Conservation (phyloP, 139 green algal species). For the Asterochloris erici region DNA sequence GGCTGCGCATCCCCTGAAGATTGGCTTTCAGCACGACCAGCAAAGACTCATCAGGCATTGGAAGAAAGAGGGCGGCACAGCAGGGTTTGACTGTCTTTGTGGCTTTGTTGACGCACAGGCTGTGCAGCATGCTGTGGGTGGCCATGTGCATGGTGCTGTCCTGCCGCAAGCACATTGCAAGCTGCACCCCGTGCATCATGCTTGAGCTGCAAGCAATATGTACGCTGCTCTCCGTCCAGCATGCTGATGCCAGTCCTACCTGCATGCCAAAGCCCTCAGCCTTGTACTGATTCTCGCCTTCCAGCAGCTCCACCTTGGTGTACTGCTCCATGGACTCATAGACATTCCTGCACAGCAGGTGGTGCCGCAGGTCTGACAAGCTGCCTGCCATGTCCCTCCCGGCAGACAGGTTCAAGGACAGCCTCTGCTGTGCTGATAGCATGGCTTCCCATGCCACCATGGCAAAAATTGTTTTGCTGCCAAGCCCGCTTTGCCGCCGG, state of each 20-base stretch:
- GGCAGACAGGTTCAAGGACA: conserved; percentile 7
- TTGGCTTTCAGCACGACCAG: not conserved
- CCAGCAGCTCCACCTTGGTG: conserved; percentile 70
- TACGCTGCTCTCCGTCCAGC: too few species aligned
- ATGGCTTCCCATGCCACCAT: too few species aligned
- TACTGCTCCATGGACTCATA: conserved; percentile 84
- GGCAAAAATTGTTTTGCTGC: too few species aligned
- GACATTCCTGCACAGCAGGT: conserved; percentile 32
- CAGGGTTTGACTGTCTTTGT: not conserved
- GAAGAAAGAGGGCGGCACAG: not conserved
- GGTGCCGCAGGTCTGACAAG: too few species aligned
- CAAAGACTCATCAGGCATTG: not conserved
- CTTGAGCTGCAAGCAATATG: too few species aligned
- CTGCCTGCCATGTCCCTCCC: conserved; percentile 90
- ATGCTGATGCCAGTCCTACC: conserved; percentile 17
- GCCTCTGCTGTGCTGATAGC: too few species aligned
- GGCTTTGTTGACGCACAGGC: not conserved
- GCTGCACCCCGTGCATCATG: too few species aligned
- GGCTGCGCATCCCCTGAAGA: not conserved
- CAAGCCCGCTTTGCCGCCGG: too few species aligned
- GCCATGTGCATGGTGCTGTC: not conserved
- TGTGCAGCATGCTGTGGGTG: not conserved
- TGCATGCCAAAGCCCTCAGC: conserved; percentile 88
- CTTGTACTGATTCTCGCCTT: conserved; percentile 94
- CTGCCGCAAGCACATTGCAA: not conserved